These are phyloP conservation scores for Aspergillus mulundensis DNA, from an alignment of 495 filamentous ascomycete genomes.

Conservation along the genomic window DNA sequence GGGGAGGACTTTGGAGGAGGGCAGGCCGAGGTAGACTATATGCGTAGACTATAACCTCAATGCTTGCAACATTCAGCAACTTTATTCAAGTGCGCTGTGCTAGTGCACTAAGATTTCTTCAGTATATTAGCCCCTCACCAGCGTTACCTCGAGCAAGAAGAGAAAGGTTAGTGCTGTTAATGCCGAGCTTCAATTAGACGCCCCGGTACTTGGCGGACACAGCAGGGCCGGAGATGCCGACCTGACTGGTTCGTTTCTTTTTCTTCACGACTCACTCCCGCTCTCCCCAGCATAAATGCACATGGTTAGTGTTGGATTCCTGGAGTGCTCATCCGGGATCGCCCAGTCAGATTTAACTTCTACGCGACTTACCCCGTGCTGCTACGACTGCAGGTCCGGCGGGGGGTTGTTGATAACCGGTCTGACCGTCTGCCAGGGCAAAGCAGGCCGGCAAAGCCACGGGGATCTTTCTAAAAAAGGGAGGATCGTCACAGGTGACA, in stretches of 20 bases:
- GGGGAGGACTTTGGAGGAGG: not conserved
- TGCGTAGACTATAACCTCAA: too few relatives aligned
- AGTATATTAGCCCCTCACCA: not conserved
- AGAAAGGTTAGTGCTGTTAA: not conserved
- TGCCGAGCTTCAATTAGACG: not conserved
- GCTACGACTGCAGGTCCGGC: not conserved
- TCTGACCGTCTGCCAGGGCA: not conserved
- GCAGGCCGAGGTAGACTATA: not conserved
- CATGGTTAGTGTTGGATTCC: not conserved
- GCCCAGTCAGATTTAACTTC: not conserved
- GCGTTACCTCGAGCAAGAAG: not conserved
- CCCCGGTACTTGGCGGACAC: not conserved
- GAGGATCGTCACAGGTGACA: not conserved
- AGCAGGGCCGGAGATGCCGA: not conserved
- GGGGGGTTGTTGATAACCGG: not conserved
- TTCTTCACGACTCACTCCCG: conserved; percentile 2
- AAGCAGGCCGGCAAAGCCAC: not conserved
- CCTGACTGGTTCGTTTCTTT: conserved; percentile 2
- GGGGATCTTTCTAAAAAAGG: not conserved
- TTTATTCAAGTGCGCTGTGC: too few relatives aligned
- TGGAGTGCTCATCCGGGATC: not conserved
- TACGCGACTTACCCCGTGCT: not conserved
- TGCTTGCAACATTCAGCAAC: too few relatives aligned
- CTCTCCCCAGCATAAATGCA: not conserved
- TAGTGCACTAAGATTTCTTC: not conserved